phyloP scores from a whole-genome alignment of 2,329 filamentous ascomycete species.

The Aspergillus phoenicis region DNA sequence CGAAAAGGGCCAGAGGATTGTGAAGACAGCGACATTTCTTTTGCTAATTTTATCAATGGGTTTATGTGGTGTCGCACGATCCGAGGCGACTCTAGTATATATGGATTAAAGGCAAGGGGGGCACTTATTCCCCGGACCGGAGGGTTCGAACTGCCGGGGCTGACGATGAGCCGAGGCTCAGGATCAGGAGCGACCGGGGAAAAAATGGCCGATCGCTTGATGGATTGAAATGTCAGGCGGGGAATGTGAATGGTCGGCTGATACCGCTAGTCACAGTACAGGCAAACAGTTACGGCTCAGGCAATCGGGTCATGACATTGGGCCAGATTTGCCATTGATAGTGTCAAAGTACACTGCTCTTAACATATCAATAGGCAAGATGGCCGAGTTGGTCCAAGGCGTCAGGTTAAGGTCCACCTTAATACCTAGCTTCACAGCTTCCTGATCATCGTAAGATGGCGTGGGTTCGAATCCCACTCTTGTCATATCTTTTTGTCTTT shows the following conservation, averaged over 20 bases:
- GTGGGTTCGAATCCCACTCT: constrained; percentile 11
- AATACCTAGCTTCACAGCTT: constrained; percentile 4
- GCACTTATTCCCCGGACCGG: neutral
- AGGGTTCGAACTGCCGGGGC: neutral
- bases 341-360: neutral
- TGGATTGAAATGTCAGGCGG: neutral
- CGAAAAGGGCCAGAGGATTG: constrained; percentile 54
- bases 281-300: neutral
- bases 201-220: neutral
- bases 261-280: neutral
- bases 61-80: neutral
- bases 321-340: neutral
- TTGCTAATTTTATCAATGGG: neutral
- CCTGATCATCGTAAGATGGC: constrained; percentile 8
- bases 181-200: neutral
- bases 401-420: constrained; percentile 16
- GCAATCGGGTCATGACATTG: neutral
- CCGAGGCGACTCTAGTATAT: neutral
- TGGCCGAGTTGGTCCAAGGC: constrained; percentile 42
- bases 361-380: constrained; percentile 29
- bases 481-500: constrained; percentile 7
- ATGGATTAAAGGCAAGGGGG: neutral
- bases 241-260: neutral
- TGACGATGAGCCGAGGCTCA: neutral
- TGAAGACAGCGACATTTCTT: constrained; percentile 31